Evolutionary conservation across 164 flowering plant species (phyloP).

Genomic region (Macadamia tetraphylla): DNA sequence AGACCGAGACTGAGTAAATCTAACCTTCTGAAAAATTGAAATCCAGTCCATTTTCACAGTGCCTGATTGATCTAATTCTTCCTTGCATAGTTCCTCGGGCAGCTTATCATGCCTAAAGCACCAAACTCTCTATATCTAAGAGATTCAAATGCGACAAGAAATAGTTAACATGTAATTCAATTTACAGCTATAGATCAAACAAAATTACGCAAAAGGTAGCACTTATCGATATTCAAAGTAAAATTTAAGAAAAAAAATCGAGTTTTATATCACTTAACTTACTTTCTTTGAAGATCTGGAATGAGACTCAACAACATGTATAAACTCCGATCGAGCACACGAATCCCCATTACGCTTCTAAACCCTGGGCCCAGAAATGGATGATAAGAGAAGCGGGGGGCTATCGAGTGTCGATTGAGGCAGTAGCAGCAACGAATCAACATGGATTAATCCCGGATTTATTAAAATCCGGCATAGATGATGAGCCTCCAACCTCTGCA

Average conservation of each 20-base stretch:
- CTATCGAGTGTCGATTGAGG: neutral
- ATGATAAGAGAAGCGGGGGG: conserved; percentile 8
- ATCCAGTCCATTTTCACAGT: conserved; percentile 31
- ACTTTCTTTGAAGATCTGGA: conserved; percentile 16
- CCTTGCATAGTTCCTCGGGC: conserved; percentile 34
- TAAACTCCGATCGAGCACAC: conserved; percentile 10
- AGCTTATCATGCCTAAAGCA: conserved; percentile 55
- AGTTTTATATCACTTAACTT: neutral
- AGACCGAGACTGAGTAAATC: neutral
- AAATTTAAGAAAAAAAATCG: neutral
- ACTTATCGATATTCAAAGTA: neutral
- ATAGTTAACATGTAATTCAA: neutral
- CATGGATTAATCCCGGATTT: conserved; percentile 25
- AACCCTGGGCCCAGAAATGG: conserved; percentile 16
- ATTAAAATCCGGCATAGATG: conserved; percentile 39
- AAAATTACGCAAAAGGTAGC: neutral
- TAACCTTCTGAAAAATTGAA: conserved; percentile 41
- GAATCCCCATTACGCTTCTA: conserved; percentile 6
- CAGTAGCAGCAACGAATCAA: conserved; percentile 14
- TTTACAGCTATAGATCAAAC: too few relatives aligned
- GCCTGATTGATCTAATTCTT: conserved; percentile 27
- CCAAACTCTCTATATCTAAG: conserved; percentile 55
- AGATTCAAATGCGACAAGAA: neutral
- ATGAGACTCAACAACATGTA: conserved; percentile 3
- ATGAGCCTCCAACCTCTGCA: conserved; percentile 34